Evolutionary conservation across 345 rosid genomes (phyloP).

Genomic region (Boechera retrofracta): DNA sequence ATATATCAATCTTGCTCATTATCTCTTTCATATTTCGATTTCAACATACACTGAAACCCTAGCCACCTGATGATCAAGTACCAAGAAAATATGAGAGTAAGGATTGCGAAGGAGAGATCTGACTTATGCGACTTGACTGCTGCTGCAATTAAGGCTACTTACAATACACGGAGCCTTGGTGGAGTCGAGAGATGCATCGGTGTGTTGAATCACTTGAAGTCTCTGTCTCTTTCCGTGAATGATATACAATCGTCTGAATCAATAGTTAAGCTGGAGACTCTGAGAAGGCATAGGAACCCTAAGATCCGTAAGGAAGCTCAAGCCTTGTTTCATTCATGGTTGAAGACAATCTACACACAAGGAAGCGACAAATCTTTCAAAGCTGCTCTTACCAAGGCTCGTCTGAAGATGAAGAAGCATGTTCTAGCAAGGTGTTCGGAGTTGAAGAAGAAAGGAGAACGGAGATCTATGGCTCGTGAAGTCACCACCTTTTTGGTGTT

Average conservation of each 20-base stretch:
- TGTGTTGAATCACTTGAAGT: not conserved
- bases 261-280: not conserved
- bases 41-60: not conserved
- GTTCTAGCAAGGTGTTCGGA: not conserved
- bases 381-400: not conserved
- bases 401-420: not conserved
- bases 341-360: slow-evolving; percentile 1
- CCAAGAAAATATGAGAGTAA: slow-evolving; percentile 1
- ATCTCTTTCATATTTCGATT: not conserved
- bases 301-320: slow-evolving; percentile 22
- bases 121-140: not conserved
- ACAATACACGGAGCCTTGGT: not conserved
- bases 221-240: not conserved
- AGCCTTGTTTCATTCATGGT: slow-evolving; percentile 31
- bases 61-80: not conserved
- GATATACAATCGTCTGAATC: not conserved
- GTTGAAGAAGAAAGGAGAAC: not conserved
- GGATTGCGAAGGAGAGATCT: slow-evolving; percentile 3
- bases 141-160: slow-evolving; percentile 7
- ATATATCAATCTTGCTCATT: not conserved
- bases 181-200: slow-evolving; percentile 26
- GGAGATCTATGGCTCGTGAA: not conserved
- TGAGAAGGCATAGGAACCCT: slow-evolving; percentile 29
- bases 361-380: slow-evolving; percentile 2
- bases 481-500: not conserved